Evolutionary conservation across 768 basidiomycete genomes (phyloP).

Genomic region (Brasilioporus rufonigricans): DNA sequence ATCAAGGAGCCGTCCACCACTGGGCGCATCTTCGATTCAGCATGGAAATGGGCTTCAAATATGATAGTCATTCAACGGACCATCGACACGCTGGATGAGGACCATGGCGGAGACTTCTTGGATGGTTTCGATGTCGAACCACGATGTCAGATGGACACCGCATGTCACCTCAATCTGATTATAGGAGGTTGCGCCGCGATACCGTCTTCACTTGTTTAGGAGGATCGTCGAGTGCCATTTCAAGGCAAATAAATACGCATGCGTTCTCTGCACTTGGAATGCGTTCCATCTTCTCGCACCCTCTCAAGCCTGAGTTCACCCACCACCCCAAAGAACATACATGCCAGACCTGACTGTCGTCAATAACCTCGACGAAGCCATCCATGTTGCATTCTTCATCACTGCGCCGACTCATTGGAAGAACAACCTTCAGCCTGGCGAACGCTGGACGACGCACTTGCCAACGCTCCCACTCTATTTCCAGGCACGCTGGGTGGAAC

Average conservation of each 20-base stretch:
- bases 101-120: not conserved
- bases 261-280: no score
- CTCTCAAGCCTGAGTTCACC: not conserved
- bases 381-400: constrained; percentile 23
- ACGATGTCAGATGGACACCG: not conserved
- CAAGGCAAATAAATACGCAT: not conserved
- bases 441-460: constrained; percentile 16
- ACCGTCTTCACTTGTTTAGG: not conserved
- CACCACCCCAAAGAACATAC: not conserved
- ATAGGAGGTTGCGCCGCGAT: not conserved
- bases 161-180: not conserved
- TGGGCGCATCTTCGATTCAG: no score
- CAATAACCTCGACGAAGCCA: constrained; percentile 18
- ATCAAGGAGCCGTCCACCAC: no score
- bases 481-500: constrained; percentile 15
- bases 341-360: constrained; percentile 20
- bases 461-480: constrained; percentile 11
- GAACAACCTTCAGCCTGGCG: constrained; percentile 17
- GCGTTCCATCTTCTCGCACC: not conserved
- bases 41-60: no score
- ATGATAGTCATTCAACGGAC: no score
- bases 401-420: constrained; percentile 8
- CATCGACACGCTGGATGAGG: no score
- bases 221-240: not conserved
- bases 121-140: not conserved